These are phyloP conservation scores for Alternaria brassicicola DNA, from an alignment of 2,329 filamentous ascomycete species.

Conservation along the genomic window DNA sequence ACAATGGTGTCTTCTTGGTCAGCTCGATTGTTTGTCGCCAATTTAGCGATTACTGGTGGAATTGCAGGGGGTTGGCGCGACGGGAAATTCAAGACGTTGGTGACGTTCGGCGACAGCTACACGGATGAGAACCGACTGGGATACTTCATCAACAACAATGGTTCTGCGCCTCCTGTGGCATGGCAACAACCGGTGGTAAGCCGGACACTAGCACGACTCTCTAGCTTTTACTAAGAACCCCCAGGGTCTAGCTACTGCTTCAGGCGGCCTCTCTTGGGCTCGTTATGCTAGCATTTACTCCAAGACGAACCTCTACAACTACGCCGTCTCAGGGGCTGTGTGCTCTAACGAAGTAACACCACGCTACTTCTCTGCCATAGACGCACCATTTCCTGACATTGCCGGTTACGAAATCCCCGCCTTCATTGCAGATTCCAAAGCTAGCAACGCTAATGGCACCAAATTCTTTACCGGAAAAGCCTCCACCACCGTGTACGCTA, in stretches of 20 bases:
- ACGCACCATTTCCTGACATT: conserved; percentile 64
- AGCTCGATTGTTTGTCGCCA: conserved; percentile 27
- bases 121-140: conserved; percentile 72
- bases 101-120: conserved; percentile 78
- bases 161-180: conserved; percentile 67
- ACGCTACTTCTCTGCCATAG: conserved; percentile 59
- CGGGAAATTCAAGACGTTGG: conserved; percentile 64
- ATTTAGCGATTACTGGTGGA: conserved; percentile 26
- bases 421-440: conserved; percentile 53
- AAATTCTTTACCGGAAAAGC: conserved; percentile 55
- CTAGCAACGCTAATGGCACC: conserved; percentile 43
- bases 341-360: conserved; percentile 73
- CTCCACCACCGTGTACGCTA: conserved; percentile 71
- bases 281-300: conserved; percentile 68
- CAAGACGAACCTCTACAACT: conserved; percentile 64
- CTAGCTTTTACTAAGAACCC: conserved; percentile 3
- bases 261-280: conserved; percentile 72
- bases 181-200: conserved; percentile 56
- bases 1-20: conserved; percentile 32
- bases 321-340: conserved; percentile 74
- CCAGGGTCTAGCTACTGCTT: conserved; percentile 60
- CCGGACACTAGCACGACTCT: not conserved
- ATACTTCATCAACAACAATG: conserved; percentile 65
- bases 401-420: conserved; percentile 55
- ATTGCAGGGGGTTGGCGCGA: conserved; percentile 45